Evolutionary conservation across 2,329 filamentous ascomycete genomes (phyloP).

Genomic region (Aspergillus sp.): DNA sequence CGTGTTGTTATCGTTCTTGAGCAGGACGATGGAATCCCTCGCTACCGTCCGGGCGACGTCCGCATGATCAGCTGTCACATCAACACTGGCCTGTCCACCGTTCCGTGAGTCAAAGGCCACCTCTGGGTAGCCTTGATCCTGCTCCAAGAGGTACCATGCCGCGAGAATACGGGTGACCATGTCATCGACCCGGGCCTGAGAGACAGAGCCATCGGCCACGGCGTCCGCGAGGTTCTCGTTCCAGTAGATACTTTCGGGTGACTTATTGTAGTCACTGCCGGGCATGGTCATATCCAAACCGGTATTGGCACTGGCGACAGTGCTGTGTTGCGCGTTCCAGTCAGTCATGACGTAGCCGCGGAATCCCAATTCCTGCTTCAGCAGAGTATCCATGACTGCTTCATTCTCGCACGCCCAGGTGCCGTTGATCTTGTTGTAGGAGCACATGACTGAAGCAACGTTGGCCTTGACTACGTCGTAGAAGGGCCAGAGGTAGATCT

Average conservation of each 20-base stretch:
- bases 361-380: constrained; percentile 79
- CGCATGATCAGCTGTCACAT: constrained; percentile 42
- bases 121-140: constrained; percentile 45
- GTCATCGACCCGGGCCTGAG: constrained; percentile 57
- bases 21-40: constrained; percentile 46
- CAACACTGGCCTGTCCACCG: constrained; percentile 29
- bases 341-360: constrained; percentile 80
- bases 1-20: constrained; percentile 45
- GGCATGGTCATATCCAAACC: constrained; percentile 89
- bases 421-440: constrained; percentile 68
- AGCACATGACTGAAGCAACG: constrained; percentile 54
- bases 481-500: constrained; percentile 77
- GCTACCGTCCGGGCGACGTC: constrained; percentile 42
- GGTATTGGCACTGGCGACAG: constrained; percentile 64
- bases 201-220: constrained; percentile 60
- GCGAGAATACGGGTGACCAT: constrained; percentile 57
- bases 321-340: constrained; percentile 73
- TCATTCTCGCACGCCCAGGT: constrained; percentile 79
- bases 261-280: constrained; percentile 43
- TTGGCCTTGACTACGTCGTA: constrained; percentile 69
- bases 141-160: constrained; percentile 49
- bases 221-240: constrained; percentile 50
- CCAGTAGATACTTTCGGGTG: constrained; percentile 26
- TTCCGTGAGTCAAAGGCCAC: constrained; percentile 49
- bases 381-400: constrained; percentile 68